Conservation (phyloP, 352 stramenopile genomes). For the Thraustochytrium striatum region DNA sequence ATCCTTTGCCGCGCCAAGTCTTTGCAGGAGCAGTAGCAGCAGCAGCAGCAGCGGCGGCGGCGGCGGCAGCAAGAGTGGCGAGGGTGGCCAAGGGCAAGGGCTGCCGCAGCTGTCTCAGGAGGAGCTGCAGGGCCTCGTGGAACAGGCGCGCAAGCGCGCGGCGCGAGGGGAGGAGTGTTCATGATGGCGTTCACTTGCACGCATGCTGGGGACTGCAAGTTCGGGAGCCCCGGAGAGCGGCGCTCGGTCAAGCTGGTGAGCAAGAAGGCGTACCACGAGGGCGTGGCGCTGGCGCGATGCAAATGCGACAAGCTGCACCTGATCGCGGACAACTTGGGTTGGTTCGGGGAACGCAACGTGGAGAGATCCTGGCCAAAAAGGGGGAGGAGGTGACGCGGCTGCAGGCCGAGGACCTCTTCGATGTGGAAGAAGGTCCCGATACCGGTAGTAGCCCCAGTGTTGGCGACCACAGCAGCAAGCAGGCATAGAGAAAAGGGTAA, state of each 20-base stretch:
- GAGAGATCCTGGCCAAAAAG: constrained; percentile 30
- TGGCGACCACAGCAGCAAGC: no score
- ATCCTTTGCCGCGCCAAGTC: not conserved
- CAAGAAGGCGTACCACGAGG: constrained; percentile 43
- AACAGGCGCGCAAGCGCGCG: constrained; percentile 16
- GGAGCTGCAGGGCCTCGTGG: constrained; percentile 22
- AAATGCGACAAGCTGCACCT: constrained; percentile 36
- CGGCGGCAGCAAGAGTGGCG: not conserved
- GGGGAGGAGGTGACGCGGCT: constrained; percentile 18
- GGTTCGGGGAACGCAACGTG: constrained; percentile 43
- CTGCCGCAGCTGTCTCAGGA: not conserved
- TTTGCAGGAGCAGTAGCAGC: not conserved
- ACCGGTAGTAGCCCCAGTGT: no score
- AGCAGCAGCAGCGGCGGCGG: not conserved
- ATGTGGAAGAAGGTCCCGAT: no score
- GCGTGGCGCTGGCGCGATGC: constrained; percentile 48
- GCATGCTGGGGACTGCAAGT: constrained; percentile 5
- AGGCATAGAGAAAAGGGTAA: no score
- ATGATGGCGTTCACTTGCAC: constrained; percentile 25
- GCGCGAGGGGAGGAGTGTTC: not conserved
- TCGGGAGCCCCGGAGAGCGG: constrained; percentile 12
- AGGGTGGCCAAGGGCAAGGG: not conserved
- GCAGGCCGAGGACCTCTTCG: constrained; percentile 3
- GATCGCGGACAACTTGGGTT: constrained; percentile 48
- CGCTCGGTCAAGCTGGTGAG: constrained; percentile 30